These are phyloP conservation scores for Colletotrichum australisinense DNA, from an alignment of 2,329 filamentous ascomycete species.

Conservation along the genomic window DNA sequence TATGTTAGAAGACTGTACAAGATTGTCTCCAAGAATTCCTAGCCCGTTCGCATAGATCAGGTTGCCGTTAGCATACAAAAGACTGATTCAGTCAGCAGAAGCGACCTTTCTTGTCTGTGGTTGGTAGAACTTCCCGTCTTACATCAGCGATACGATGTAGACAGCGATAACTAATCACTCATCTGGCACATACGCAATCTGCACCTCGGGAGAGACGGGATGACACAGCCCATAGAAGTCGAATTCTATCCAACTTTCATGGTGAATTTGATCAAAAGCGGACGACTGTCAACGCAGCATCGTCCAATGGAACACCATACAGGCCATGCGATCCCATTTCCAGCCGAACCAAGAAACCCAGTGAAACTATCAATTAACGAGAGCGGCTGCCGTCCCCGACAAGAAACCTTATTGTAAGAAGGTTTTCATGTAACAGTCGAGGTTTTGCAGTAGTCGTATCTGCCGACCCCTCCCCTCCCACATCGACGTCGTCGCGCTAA, in stretches of 20 bases:
- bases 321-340: neutral
- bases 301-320: neutral
- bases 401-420: constrained; percentile 12
- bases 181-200: neutral
- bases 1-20: neutral
- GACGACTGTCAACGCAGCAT: neutral
- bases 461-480: constrained; percentile 9
- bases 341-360: neutral
- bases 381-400: neutral
- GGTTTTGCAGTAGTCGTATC: constrained; percentile 27
- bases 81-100: neutral
- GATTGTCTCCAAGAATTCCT: no score
- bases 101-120: neutral
- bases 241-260: neutral
- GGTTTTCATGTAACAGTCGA: constrained; percentile 25
- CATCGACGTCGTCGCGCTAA: neutral
- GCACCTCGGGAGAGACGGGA: neutral
- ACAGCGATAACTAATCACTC: neutral
- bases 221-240: neutral
- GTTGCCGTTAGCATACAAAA: neutral
- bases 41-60: neutral
- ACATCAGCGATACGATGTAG: neutral
- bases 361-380: no score
- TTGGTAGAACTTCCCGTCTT: neutral
- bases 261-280: neutral